These are phyloP conservation scores for Chondrostereum purpureum DNA, from an alignment of 1,284 basidiomycete species.

Conservation along the genomic window DNA sequence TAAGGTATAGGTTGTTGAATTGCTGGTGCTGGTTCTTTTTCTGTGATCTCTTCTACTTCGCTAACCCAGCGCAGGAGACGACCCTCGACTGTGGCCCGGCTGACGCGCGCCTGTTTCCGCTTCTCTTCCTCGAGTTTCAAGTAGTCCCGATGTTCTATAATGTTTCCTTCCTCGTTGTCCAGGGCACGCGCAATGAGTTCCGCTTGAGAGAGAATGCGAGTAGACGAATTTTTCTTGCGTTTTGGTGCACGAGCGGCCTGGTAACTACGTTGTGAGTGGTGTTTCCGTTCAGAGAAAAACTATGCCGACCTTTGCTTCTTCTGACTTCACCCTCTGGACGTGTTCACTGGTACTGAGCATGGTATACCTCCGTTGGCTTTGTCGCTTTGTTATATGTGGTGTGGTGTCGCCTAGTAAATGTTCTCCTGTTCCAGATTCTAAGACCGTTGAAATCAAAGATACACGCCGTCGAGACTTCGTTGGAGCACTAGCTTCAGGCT, in stretches of 20 bases:
- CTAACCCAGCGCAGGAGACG: conserved; percentile 74
- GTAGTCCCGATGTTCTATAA: conserved; percentile 72
- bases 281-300: background rate
- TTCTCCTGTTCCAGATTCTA: conserved; percentile 48
- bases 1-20: background rate
- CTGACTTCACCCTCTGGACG: conserved; percentile 51
- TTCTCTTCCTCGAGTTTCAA: conserved; percentile 78
- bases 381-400: conserved; percentile 29
- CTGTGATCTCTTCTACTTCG: conserved; percentile 47
- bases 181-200: conserved; percentile 77
- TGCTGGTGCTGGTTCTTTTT: conserved; percentile 1
- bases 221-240: conserved; percentile 21
- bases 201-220: conserved; percentile 60
- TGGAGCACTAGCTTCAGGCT: conserved; percentile 23
- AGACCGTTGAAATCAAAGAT: conserved; percentile 43
- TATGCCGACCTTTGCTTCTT: conserved; percentile 54
- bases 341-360: conserved; percentile 60
- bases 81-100: conserved; percentile 57
- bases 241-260: conserved; percentile 38
- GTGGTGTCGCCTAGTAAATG: conserved; percentile 14
- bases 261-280: too few species aligned
- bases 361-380: conserved; percentile 61
- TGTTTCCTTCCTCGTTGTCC: conserved; percentile 81
- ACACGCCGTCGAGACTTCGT: conserved; percentile 44
- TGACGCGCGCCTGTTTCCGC: conserved; percentile 57